Conservation (phyloP, 2,329 filamentous ascomycete species). For the Venturia nashicola region DNA sequence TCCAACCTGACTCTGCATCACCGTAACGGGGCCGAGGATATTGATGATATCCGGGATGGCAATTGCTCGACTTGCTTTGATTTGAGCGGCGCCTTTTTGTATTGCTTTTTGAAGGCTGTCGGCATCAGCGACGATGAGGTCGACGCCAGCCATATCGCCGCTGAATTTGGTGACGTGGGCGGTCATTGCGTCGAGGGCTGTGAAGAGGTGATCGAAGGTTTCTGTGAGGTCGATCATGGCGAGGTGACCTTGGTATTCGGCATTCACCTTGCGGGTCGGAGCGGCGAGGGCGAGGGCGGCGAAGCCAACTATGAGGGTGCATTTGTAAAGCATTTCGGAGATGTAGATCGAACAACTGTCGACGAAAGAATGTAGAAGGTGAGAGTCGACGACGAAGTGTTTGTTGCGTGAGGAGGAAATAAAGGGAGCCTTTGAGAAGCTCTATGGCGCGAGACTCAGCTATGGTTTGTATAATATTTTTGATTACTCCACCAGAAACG, state of each 20-base stretch:
- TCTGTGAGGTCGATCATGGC: background rate
- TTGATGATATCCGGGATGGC: background rate
- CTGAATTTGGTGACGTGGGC: background rate
- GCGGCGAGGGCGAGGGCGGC: background rate
- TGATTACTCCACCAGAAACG: too few species aligned
- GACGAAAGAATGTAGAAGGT: background rate
- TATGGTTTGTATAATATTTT: background rate
- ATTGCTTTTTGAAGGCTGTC: background rate
- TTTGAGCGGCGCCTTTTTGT: background rate
- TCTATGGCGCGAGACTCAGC: background rate
- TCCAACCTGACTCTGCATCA: slow-evolving; percentile 2
- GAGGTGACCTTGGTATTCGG: background rate
- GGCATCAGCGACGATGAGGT: background rate
- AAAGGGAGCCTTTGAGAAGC: background rate
- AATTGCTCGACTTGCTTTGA: background rate
- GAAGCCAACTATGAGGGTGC: background rate
- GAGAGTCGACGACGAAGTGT: background rate
- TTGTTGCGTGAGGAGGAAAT: background rate
- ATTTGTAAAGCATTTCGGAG: background rate
- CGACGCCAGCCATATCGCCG: background rate
- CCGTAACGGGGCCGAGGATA: slow-evolving; percentile 2
- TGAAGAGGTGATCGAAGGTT: slow-evolving; percentile 5
- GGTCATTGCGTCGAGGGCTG: background rate
- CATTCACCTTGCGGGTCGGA: background rate
- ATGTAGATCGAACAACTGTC: background rate